Evolutionary conservation across 305 asterid species (phyloP).

Genomic region (Fraxinus albicans): DNA sequence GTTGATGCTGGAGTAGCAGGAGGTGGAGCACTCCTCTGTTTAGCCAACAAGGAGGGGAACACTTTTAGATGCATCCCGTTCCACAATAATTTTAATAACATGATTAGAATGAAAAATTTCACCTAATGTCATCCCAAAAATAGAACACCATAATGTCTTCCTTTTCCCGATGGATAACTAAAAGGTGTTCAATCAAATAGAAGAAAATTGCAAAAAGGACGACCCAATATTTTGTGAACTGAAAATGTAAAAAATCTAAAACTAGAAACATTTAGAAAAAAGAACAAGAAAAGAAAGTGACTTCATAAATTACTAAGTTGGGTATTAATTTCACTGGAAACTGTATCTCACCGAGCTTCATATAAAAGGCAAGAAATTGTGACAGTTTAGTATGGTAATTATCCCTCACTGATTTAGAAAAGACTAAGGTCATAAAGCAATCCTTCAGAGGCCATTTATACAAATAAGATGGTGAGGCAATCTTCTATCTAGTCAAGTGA

Average conservation of each 20-base stretch:
- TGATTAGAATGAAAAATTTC: neutral
- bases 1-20: constrained; percentile 42
- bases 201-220: neutral
- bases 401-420: neutral
- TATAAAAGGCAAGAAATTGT: neutral
- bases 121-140: neutral
- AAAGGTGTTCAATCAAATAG: neutral
- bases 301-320: neutral
- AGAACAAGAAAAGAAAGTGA: neutral
- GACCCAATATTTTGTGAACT: neutral
- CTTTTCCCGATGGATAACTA: neutral
- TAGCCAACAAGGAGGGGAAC: constrained; percentile 42
- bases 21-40: constrained; percentile 46
- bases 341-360: neutral
- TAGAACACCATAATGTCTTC: neutral
- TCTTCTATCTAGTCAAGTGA: neutral
- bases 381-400: neutral
- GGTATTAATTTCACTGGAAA: neutral
- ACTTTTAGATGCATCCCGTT: constrained; percentile 11
- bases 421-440: neutral
- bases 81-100: neutral
- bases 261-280: neutral
- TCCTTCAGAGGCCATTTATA: neutral
- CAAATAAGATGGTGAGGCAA: neutral
- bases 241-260: neutral